Percentiles rank a stretch among this genome's conserved stretches.
These are phyloP conservation scores for Rhytidhysteron rufulum DNA, from an alignment of 2,329 filamentous ascomycete species.

Conservation along the genomic window DNA sequence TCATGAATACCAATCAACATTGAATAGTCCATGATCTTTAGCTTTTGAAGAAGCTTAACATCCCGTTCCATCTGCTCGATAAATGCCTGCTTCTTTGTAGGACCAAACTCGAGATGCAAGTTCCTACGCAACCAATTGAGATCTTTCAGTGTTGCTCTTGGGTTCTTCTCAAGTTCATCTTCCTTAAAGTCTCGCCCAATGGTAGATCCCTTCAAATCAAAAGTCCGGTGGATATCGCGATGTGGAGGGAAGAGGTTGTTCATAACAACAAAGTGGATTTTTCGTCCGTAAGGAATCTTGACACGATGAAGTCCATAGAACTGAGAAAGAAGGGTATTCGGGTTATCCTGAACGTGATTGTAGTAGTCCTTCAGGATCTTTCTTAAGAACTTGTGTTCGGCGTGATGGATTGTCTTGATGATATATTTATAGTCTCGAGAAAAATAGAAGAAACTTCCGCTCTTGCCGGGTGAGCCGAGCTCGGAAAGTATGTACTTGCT, in stretches of 20 bases:
- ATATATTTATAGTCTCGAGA: conserved; percentile 99
- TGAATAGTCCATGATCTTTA: conserved; percentile 99
- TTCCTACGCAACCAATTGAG: conserved; percentile 91
- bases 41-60: conserved; percentile 76
- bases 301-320: conserved; percentile 97
- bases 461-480: conserved; percentile 94
- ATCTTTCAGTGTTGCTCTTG: conserved; percentile 90
- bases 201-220: conserved; percentile 94
- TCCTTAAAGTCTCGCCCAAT: conserved; percentile 89
- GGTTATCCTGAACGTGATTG: conserved; percentile 84
- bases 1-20: conserved; percentile 94
- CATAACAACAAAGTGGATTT: conserved; percentile 99
- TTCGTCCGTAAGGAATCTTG: conserved; percentile 96
- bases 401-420: conserved; percentile 98
- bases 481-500: conserved; percentile 99
- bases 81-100: conserved; percentile 83
- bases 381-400: conserved; percentile 82
- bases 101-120: conserved; percentile 80
- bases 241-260: conserved; percentile 98
- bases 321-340: conserved; percentile 93
- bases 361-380: conserved; percentile 91
- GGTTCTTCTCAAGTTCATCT: conserved; percentile 82
- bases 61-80: conserved; percentile 85
- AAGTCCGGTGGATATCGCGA: conserved; percentile 94
- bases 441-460: conserved; percentile 99